Evolutionary conservation across 2,329 filamentous ascomycete species (phyloP), one percentile per base, ranked within the genome.

Genomic region (Dactylellina drechsleri): DNA sequence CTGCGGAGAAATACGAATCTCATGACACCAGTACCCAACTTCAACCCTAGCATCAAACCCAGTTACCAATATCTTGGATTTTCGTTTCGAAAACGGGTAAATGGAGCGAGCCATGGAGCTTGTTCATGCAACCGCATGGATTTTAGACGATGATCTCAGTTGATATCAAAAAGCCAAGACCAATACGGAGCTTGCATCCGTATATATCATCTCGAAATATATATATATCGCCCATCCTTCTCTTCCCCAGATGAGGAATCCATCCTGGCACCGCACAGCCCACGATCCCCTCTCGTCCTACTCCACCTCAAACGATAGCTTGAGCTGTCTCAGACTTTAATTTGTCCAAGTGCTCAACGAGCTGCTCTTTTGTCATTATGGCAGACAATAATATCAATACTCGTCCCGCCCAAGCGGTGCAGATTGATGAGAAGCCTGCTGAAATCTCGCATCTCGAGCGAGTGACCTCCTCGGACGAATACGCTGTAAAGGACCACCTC

Each of bases 401-500:
- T 40, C 68, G 56, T 40, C 60, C 61, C 6, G 53, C 62, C 4
- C 40, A 54, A 8, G 31, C 13, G 12, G 49, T 62, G 15, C 66
- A 70, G 28, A 40, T 56, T 28, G 68, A 73, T 28, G 68, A 73
- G 40, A 73, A 73, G 40, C 61, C 68, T 26, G 26, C 20, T 2
- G 68, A 73, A 1, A 73, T 83, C 70, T 80, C 81, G 5, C 82
- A 86, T 66, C 82, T 87, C 66, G 86, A 87, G 81, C 82, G 83
- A 26, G 83, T 85, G 4, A 73, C 85, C 59, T 65, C 67, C n/a
- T 16, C 57, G 20, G 68, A 73, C 41, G 67, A 61, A 2, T 66
- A 66, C 41, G 61, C 68, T 2, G 54, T 85, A 66, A 85, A 85
- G 64, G 86, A 86, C 64, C 83, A 85, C 61, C 84, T 86, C 74